Conservation (phyloP, 2,329 filamentous ascomycete genomes). For the Fusarium pseudoanthophilum region DNA sequence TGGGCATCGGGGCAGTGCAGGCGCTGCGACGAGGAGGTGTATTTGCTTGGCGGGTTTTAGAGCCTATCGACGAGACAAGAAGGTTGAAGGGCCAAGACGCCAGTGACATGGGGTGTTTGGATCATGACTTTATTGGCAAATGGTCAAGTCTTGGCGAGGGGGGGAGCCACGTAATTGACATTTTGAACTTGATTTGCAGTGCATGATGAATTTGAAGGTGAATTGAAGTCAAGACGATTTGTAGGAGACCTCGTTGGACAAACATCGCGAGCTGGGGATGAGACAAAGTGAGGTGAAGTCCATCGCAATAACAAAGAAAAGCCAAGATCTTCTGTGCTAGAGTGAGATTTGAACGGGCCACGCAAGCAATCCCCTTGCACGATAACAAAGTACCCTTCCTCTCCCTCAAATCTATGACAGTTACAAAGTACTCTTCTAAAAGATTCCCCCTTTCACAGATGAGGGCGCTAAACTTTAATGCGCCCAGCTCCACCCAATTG, state of each 20-base stretch:
- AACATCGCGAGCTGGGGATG: background rate
- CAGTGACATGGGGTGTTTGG: conserved; percentile 10
- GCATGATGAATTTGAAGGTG: background rate
- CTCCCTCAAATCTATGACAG: fast-evolving
- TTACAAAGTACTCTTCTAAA: background rate
- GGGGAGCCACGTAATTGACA: conserved; percentile 34
- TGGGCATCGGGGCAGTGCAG: conserved; percentile 45
- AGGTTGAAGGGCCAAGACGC: conserved; percentile 26
- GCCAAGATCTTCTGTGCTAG: conserved; percentile 18
- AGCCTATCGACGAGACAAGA: conserved; percentile 4
- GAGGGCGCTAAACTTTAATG: conserved; percentile 42
- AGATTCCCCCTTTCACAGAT: background rate
- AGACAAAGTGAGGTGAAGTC: background rate
- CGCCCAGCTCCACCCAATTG: conserved; percentile 31
- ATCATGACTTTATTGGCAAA: conserved; percentile 20
- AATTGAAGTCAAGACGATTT: background rate
- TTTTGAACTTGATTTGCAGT: conserved; percentile 4
- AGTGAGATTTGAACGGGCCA: conserved; percentile 17
- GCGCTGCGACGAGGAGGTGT: background rate
- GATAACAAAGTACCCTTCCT: background rate
- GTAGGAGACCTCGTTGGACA: background rate
- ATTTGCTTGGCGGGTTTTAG: conserved; percentile 29
- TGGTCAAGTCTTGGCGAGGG: conserved; percentile 28
- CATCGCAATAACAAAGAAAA: conserved; percentile 20
- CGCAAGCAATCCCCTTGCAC: conserved; percentile 31